A percentile compares a stretch with the other conserved stretches of the same genome.
phyloP scores from a whole-genome alignment of 2,329 filamentous ascomycete species.

The Waltergamsia citrina region DNA sequence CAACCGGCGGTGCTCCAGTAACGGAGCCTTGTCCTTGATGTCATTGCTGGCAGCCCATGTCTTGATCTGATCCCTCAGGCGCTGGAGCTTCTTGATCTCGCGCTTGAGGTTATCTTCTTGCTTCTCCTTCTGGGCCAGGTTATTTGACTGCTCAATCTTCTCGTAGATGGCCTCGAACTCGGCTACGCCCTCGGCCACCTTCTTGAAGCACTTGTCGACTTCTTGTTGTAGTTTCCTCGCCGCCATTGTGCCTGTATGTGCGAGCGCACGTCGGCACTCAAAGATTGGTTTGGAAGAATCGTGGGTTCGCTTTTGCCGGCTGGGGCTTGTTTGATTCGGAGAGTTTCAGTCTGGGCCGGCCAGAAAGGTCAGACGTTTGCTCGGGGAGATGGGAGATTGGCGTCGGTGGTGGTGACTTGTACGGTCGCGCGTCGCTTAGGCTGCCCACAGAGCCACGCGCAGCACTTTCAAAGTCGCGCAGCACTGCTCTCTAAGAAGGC shows the following conservation, averaged over 20 bases:
- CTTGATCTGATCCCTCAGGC: slow-evolving; percentile 97
- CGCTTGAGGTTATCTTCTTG: slow-evolving; percentile 96
- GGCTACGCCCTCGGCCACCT: slow-evolving; percentile 84
- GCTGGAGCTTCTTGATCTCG: slow-evolving; percentile 99
- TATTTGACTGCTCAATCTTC: slow-evolving; percentile 89
- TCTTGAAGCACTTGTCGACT: slow-evolving; percentile 99
- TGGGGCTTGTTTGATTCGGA: neutral
- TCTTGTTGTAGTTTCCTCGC: slow-evolving; percentile 95
- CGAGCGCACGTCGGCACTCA: slow-evolving; percentile 1
- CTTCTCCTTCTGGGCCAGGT: slow-evolving; percentile 95
- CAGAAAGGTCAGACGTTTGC: neutral
- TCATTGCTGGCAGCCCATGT: slow-evolving; percentile 98
- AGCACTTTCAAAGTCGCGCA: too few relatives aligned
- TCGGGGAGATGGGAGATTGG: neutral
- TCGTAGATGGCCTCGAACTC: slow-evolving; percentile 95
- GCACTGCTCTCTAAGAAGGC: too few relatives aligned
- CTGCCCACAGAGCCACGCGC: neutral
- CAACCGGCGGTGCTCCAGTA: slow-evolving; percentile 87
- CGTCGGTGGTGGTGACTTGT: neutral
- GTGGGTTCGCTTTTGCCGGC: neutral
- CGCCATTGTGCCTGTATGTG: slow-evolving; percentile 56
- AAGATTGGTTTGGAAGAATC: neutral
- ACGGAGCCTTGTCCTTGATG: slow-evolving; percentile 97
- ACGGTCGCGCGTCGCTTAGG: neutral
- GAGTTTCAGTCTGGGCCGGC: neutral